Evolutionary conservation across 2,329 filamentous ascomycete genomes (phyloP).

Genomic region (Penicillium sp.): DNA sequence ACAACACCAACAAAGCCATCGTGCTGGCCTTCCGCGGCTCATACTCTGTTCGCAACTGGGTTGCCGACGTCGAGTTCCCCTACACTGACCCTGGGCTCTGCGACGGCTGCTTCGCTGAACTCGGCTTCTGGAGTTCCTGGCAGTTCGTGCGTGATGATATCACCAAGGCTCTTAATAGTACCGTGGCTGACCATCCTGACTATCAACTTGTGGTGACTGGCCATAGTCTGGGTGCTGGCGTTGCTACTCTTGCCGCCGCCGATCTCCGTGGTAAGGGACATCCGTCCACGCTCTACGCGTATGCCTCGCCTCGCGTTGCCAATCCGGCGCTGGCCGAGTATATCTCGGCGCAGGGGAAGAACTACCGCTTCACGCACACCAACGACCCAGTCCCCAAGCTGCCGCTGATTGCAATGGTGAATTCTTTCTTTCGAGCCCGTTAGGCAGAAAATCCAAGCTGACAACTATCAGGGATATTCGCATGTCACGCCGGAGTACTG

Average conservation of each 20-base stretch:
- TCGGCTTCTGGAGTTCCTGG: constrained; percentile 52
- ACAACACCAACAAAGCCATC: constrained; percentile 44
- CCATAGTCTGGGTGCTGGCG: constrained; percentile 66
- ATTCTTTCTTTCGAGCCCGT: too few species aligned
- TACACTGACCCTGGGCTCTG: constrained; percentile 42
- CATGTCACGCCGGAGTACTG: constrained; percentile 71
- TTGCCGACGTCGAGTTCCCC: constrained; percentile 29
- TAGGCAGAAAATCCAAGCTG: too few species aligned
- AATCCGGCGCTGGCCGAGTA: constrained; percentile 55
- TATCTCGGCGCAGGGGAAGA: constrained; percentile 53
- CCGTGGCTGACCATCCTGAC: constrained; percentile 20
- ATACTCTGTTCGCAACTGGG: constrained; percentile 35
- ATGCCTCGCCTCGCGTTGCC: constrained; percentile 64
- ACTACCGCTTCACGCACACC: constrained; percentile 64
- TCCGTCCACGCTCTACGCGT: constrained; percentile 60
- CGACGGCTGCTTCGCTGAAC: constrained; percentile 40
- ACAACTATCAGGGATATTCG: too few species aligned
- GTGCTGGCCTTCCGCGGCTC: constrained; percentile 41
- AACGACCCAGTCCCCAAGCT: constrained; percentile 67
- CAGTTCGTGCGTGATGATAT: constrained; percentile 34
- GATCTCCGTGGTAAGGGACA: constrained; percentile 53
- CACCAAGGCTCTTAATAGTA: constrained; percentile 32
- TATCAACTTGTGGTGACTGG: constrained; percentile 53
- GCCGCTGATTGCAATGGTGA: constrained; percentile 58
- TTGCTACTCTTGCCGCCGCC: constrained; percentile 60